Conservation (phyloP, 805 yeast genomes). For the Candida michaelii region DNA sequence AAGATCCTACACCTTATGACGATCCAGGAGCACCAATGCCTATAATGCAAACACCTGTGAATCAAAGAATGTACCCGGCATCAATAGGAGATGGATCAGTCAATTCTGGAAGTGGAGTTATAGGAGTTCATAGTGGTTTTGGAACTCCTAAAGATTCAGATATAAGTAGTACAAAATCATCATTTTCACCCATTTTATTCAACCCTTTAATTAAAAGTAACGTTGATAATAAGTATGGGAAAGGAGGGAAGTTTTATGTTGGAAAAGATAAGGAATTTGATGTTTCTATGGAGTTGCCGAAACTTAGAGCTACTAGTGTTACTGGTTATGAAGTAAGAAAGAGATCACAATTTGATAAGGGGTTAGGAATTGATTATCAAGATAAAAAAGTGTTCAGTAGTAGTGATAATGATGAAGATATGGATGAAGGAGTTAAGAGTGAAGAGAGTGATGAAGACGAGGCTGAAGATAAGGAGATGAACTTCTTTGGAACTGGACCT, state of each 20-base stretch:
- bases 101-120: neutral
- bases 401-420: constrained; percentile 11
- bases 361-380: constrained; percentile 14
- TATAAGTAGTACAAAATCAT: constrained; percentile 38
- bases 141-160: constrained; percentile 9
- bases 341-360: constrained; percentile 7
- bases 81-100: neutral
- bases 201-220: constrained; percentile 74
- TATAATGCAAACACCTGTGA: constrained; percentile 47
- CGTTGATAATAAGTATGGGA: constrained; percentile 81
- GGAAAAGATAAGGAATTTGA: constrained; percentile 31
- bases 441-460: constrained; percentile 41
- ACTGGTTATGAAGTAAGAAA: constrained; percentile 22
- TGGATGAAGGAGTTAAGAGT: constrained; percentile 6
- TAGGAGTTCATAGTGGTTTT: neutral
- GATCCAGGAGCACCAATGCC: constrained; percentile 90
- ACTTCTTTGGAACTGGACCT: constrained; percentile 4
- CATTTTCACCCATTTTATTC: constrained; percentile 79
- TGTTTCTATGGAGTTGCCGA: constrained; percentile 18
- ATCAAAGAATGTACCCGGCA: constrained; percentile 9
- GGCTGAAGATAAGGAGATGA: constrained; percentile 22
- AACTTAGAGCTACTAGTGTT: constrained; percentile 37
- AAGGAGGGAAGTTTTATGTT: constrained; percentile 89
- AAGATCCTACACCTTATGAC: constrained; percentile 47
- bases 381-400: constrained; percentile 14